These are phyloP conservation scores for Trypanosoma conorhini DNA, from an alignment of 208 protist species.

Conservation along the genomic window DNA sequence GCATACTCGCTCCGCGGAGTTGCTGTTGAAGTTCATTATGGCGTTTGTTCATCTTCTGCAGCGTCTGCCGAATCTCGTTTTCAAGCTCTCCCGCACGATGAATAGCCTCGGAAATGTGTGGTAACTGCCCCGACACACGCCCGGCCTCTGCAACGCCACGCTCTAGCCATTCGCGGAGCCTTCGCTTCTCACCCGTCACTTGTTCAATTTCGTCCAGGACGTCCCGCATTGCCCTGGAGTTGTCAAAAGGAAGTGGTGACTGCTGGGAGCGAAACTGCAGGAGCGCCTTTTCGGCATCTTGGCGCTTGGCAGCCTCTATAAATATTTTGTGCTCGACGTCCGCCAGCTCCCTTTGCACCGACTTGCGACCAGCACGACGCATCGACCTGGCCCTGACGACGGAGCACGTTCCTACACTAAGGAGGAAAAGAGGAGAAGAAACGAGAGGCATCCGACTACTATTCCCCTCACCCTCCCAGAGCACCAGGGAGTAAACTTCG, in stretches of 20 bases:
- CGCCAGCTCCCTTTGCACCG: not conserved
- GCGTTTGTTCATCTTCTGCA: constrained; percentile 7
- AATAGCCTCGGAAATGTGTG: constrained; percentile 17
- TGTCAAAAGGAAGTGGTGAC: not conserved
- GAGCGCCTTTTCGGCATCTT: not conserved
- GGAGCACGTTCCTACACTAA: constrained; percentile 5
- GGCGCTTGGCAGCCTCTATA: constrained; percentile 3
- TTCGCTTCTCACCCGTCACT: constrained; percentile 20
- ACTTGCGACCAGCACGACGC: not conserved
- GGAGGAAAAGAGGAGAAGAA: not conserved
- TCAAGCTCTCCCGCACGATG: constrained; percentile 7
- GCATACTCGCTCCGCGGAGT: constrained; percentile 7
- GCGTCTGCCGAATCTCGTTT: not conserved
- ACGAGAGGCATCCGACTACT: not conserved
- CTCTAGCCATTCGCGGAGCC: constrained; percentile 21
- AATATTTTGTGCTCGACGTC: constrained; percentile 2
- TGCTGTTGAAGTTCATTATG: constrained; percentile 11
- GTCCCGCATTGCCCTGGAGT: not conserved
- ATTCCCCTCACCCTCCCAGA: no score
- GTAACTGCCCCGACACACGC: constrained; percentile 18
- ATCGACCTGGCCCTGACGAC: not conserved
- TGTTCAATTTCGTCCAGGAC: constrained; percentile 19
- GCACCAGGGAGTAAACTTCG: no score
- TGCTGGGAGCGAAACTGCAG: not conserved
- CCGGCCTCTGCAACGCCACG: constrained; percentile 30